These are phyloP conservation scores for Cutaneotrichosporon sp. DNA, from an alignment of 1,284 basidiomycete species.

Conservation along the genomic window DNA sequence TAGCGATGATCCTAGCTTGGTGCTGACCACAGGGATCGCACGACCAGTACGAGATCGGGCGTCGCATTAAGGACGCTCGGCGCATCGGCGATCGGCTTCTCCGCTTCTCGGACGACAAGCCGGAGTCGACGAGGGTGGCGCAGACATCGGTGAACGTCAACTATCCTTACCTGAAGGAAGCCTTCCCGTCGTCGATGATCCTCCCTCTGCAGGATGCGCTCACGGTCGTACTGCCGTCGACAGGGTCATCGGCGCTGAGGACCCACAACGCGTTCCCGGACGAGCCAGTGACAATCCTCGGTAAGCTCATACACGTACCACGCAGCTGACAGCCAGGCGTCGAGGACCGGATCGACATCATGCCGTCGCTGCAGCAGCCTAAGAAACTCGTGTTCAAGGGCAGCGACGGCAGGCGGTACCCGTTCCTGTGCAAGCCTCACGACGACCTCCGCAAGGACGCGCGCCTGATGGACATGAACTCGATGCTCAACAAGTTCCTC, in stretches of 20 bases:
- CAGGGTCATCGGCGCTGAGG: slow-evolving; percentile 61
- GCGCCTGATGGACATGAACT: slow-evolving; percentile 96
- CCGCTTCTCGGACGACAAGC: slow-evolving; percentile 44
- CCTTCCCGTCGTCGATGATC: slow-evolving; percentile 70
- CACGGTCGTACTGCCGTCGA: slow-evolving; percentile 79
- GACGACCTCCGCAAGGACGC: slow-evolving; percentile 98
- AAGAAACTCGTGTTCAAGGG: slow-evolving; percentile 87
- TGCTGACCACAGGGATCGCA: neutral
- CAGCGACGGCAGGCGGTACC: slow-evolving; percentile 80
- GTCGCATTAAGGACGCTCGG: slow-evolving; percentile 49
- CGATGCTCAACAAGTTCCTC: slow-evolving; percentile 96
- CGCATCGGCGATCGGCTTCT: slow-evolving; percentile 39
- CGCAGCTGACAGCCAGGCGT: slow-evolving; percentile 10
- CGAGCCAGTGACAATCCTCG: slow-evolving; percentile 72
- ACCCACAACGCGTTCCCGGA: slow-evolving; percentile 80
- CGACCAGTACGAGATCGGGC: neutral
- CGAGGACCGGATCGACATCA: slow-evolving; percentile 83
- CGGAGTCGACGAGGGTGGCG: slow-evolving; percentile 30
- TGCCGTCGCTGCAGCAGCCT: slow-evolving; percentile 90
- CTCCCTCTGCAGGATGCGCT: slow-evolving; percentile 93
- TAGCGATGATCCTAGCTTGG: slow-evolving; percentile 27
- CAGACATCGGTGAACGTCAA: slow-evolving; percentile 48
- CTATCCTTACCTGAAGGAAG: slow-evolving; percentile 64
- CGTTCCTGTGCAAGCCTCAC: slow-evolving; percentile 95
- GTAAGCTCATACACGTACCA: slow-evolving; percentile 54